Conservation (phyloP, 495 filamentous ascomycete species). For the Lichenothelia convexa region DNA sequence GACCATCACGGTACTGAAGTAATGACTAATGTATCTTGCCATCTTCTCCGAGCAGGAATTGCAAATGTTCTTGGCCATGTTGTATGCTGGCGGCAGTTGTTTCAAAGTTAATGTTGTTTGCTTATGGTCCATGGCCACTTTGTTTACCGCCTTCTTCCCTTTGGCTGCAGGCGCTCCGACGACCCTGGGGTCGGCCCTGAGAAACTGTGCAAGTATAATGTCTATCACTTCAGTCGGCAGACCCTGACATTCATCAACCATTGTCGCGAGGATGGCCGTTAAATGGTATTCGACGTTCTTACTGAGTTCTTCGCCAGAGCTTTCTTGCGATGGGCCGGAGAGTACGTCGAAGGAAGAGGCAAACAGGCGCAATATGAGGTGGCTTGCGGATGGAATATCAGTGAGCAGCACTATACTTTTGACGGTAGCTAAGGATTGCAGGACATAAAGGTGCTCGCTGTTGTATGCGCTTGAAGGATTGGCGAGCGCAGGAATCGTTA, state of each 20-base stretch:
- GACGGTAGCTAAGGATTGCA: conserved; percentile 73
- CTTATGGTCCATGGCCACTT: conserved; percentile 42
- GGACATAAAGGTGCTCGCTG: conserved; percentile 73
- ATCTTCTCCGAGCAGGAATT: conserved; percentile 83
- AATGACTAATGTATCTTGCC: conserved; percentile 82
- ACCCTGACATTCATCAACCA: conserved; percentile 73
- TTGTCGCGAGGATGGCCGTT: conserved; percentile 61
- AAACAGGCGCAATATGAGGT: conserved; percentile 63
- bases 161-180: conserved; percentile 21
- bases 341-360: conserved; percentile 81
- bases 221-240: conserved; percentile 76
- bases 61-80: conserved; percentile 89
- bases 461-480: conserved; percentile 86
- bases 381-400: conserved; percentile 67
- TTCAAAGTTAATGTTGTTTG: conserved; percentile 67
- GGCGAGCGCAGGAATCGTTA: conserved; percentile 66
- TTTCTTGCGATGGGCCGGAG: conserved; percentile 52
- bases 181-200: conserved; percentile 55
- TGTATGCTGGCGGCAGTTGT: conserved; percentile 78
- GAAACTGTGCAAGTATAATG: conserved; percentile 84
- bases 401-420: conserved; percentile 88
- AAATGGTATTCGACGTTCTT: conserved; percentile 89
- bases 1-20: conserved; percentile 92
- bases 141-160: conserved; percentile 44
- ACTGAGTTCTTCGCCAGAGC: conserved; percentile 57